A percentile compares a stretch with the other conserved stretches of the same genome.
Evolutionary conservation across 345 rosid genomes (phyloP).

Genomic region (Gossypium stocksii): DNA sequence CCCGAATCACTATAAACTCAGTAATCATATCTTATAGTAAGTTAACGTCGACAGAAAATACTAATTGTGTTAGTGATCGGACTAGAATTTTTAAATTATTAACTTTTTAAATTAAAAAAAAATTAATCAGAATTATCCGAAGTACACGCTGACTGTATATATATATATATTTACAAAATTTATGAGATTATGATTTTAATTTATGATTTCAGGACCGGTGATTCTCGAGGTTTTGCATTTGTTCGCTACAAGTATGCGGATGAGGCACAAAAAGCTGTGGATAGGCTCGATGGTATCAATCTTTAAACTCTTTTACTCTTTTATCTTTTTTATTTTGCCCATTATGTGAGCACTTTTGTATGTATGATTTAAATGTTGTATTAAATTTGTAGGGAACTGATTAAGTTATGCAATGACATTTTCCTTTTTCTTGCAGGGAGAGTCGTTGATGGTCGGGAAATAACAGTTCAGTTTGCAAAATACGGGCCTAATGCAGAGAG

Average conservation of each 20-base stretch:
- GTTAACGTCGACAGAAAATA: too few species aligned
- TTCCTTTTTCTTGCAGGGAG: conserved; percentile 47
- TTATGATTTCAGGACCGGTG: conserved; percentile 38
- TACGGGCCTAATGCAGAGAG: conserved; percentile 98
- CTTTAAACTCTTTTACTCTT: neutral
- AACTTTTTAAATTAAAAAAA: too few species aligned
- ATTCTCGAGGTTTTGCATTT: conserved; percentile 72
- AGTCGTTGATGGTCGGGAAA: conserved; percentile 93
- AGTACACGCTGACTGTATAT: too few species aligned
- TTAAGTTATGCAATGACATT: neutral
- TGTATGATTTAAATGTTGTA: neutral
- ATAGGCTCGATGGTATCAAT: conserved; percentile 57
- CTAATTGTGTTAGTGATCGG: too few species aligned
- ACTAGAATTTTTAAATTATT: too few species aligned
- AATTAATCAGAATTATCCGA: too few species aligned
- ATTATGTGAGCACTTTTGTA: neutral
- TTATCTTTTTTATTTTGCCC: neutral
- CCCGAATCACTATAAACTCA: too few species aligned
- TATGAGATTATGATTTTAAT: neutral
- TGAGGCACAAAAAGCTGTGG: conserved; percentile 74
- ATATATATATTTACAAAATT: neutral
- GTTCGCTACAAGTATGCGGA: conserved; percentile 70
- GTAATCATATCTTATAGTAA: too few species aligned
- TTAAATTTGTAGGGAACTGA: neutral
- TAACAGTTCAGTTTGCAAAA: conserved; percentile 90